Base-by-base conservation (phyloP, 2,329 filamentous ascomycete species). In the Phymatotrichopsis omnivora region DNA sequence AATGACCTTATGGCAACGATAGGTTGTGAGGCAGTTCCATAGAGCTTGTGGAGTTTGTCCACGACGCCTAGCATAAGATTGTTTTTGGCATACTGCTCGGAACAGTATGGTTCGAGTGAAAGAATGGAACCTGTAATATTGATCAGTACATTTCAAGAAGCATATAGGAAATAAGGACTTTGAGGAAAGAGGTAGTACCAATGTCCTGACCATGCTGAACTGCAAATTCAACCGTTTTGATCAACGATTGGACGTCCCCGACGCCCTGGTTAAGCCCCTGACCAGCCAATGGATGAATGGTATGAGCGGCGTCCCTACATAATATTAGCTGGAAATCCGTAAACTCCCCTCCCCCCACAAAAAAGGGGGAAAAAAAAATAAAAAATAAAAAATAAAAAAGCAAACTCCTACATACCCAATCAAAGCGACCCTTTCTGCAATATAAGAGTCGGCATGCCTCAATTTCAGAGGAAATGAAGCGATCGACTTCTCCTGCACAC, bases 251-350 rank as follows among this genome's bases (percentile, higher is more conserved):
- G 1, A 91, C 82, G 61, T 98, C 91, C 14, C 78, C 86, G 53
- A 96, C 80, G 1, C 91, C 91, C 58, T 93, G 82, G 61, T 98
- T 98, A 11, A 98, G 71, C 1, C 91, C 91, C 64, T 96, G 91
- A 1, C 91, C 91, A 1, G 85, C 91, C 3, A 98, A 78, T 0
- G 91, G 91, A 63, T 98, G 91, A 54, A 94, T 79, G 1, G 87
- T 93, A 63, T 98, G 91, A 6, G 91, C 91, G 1, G 91, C 91
- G 56, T 98, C 91, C 50, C 91, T 58, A 40, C 30, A 17, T 33
- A 17, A 5, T 2, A 3, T 12, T 8, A 4, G 11, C 19, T 48
- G 24, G 17, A 30, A 44, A 29, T 45, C 27, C 33, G 5, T 30
- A 23, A 24, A 19, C 24, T 3, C 22, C 14, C 20, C 1, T 22